A percentile compares a stretch with the other conserved stretches of the same genome.
Evolutionary conservation across 441 rosid genomes (phyloP).

Genomic region (Populus trichocarpa): DNA sequence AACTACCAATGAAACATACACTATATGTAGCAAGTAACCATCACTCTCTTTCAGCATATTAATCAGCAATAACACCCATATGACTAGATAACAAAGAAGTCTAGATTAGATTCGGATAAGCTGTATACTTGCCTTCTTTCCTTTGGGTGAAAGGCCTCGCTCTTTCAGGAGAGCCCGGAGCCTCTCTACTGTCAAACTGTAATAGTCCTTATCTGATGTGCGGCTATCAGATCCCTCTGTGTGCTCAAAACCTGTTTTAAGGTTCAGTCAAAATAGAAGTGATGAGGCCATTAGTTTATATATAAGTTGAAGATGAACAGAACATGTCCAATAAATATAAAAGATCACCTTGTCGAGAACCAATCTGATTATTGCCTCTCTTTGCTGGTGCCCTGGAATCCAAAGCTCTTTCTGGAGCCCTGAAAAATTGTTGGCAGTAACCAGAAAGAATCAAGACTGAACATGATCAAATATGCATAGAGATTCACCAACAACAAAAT

Average conservation of each 20-base stretch:
- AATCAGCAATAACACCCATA: not conserved
- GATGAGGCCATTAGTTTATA: not conserved
- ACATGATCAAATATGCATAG: constrained; percentile 1
- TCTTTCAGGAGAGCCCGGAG: constrained; percentile 88
- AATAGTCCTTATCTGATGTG: constrained; percentile 55
- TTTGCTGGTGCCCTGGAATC: constrained; percentile 63
- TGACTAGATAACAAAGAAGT: not conserved
- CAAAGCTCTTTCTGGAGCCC: constrained; percentile 62
- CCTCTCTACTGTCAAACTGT: constrained; percentile 78
- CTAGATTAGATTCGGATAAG: not conserved
- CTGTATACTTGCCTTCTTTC: constrained; percentile 67
- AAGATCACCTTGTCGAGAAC: constrained; percentile 52
- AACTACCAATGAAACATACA: no score
- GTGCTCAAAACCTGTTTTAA: constrained; percentile 8
- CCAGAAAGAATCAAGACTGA: constrained; percentile 2
- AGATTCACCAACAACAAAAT: not conserved
- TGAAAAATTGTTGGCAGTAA: constrained; percentile 21
- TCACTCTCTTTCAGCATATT: not conserved
- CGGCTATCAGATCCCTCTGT: constrained; percentile 66
- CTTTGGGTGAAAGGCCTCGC: constrained; percentile 70
- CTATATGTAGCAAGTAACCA: no score
- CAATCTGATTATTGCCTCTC: constrained; percentile 54
- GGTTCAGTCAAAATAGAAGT: not conserved
- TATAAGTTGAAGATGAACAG: not conserved
- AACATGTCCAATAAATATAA: not conserved